Percentiles rank a stretch among this genome's conserved stretches.
Conservation (phyloP, 129 eudicot species). For the Silybum marianum region DNA sequence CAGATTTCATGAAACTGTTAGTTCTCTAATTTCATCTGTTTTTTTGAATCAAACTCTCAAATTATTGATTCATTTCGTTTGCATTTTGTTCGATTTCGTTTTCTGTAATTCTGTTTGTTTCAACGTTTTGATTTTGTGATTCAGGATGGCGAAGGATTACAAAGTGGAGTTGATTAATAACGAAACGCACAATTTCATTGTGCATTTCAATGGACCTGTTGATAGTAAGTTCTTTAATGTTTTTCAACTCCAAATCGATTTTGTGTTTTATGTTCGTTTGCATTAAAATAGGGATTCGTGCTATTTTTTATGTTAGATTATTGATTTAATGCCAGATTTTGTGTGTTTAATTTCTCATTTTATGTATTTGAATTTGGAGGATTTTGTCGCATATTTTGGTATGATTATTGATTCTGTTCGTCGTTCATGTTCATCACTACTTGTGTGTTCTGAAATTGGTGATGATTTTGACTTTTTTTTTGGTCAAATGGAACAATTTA, state of each 20-base stretch:
- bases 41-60: not conserved
- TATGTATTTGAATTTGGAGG: no score
- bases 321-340: no score
- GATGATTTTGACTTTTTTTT: not conserved
- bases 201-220: conserved; percentile 56
- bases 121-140: not conserved
- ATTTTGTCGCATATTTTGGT: not conserved
- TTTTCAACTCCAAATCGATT: not conserved
- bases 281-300: not conserved
- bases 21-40: not conserved
- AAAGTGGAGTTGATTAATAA: conserved; percentile 66
- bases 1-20: conserved; percentile 41
- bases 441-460: not conserved
- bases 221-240: conserved; percentile 38
- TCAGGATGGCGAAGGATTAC: conserved; percentile 65
- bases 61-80: not conserved
- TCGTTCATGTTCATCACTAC: not conserved
- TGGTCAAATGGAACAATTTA: not conserved
- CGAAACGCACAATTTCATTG: conserved; percentile 39
- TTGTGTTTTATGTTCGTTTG: conserved; percentile 2
- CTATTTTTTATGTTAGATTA: not conserved
- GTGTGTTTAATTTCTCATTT: not conserved
- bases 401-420: not conserved
- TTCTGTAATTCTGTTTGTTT: no score
- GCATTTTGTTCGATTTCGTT: not conserved